Percentiles rank a stretch among this genome's conserved stretches.
These are phyloP conservation scores for Komagataella kurtzmanii DNA, from an alignment of 805 yeast genomes.

Conservation along the genomic window DNA sequence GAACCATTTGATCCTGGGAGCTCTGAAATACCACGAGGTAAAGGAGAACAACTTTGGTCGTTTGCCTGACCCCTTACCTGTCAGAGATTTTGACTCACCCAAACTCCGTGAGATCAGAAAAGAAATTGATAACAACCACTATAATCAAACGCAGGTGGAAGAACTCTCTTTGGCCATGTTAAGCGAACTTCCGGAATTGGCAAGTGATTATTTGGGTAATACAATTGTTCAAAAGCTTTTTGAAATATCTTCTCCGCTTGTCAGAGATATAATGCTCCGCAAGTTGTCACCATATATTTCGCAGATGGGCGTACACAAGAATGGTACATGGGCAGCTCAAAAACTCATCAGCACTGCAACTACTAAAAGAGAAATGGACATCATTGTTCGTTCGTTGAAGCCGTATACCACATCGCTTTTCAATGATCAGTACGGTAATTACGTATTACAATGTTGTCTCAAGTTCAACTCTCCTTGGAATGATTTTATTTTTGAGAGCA, in stretches of 20 bases:
- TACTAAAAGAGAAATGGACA: constrained; percentile 41
- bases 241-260: constrained; percentile 50
- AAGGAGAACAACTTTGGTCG: constrained; percentile 44
- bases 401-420: constrained; percentile 79
- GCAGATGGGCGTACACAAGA: constrained; percentile 89
- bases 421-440: constrained; percentile 94
- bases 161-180: constrained; percentile 74
- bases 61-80: constrained; percentile 56
- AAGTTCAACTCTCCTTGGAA: constrained; percentile 84
- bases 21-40: constrained; percentile 30
- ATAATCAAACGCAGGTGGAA: constrained; percentile 56
- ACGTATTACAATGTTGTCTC: constrained; percentile 88
- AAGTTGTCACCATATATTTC: constrained; percentile 70
- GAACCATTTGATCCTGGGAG: constrained; percentile 28
- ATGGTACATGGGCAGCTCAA: constrained; percentile 99
- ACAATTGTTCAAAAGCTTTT: constrained; percentile 90
- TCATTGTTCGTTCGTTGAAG: constrained; percentile 56
- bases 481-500: constrained; percentile 77
- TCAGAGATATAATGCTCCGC: constrained; percentile 72
- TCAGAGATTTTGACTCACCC: constrained; percentile 77
- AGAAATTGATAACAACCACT: constrained; percentile 38
- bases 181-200: constrained; percentile 78
- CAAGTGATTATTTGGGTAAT: constrained; percentile 90
- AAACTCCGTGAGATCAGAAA: constrained; percentile 79
- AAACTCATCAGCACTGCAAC: constrained; percentile 70